phyloP scores from a whole-genome alignment of 208 protist genomes.

The Crithidia expoeki region DNA sequence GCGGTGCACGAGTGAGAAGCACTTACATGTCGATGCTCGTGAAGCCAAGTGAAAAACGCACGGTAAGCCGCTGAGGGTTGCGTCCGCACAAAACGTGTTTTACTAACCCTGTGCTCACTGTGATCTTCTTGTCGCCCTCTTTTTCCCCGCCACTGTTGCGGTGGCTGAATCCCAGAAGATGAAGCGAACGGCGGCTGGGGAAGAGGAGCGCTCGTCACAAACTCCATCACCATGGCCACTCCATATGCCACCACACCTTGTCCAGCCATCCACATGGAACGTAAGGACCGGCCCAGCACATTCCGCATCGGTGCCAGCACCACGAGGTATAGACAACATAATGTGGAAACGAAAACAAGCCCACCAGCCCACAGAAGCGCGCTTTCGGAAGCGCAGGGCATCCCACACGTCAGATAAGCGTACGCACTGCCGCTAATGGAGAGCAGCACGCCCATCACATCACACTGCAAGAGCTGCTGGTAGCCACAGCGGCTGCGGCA shows the following conservation, averaged over 20 bases:
- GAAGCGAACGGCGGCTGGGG: not conserved
- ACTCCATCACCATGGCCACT: slow-evolving; percentile 9
- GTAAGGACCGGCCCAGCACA: slow-evolving; percentile 1
- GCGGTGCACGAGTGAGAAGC: not conserved
- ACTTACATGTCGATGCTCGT: not conserved
- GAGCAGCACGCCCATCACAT: slow-evolving; percentile 50
- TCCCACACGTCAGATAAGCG: slow-evolving; percentile 48
- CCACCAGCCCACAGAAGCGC: slow-evolving; percentile 2
- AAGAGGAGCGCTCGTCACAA: slow-evolving; percentile 13
- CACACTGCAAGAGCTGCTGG: slow-evolving; percentile 62
- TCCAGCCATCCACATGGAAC: not conserved
- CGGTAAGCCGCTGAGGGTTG: not conserved
- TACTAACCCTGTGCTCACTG: not conserved
- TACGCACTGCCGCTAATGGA: slow-evolving; percentile 54
- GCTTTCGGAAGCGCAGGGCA: slow-evolving; percentile 31
- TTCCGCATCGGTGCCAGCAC: slow-evolving; percentile 38
- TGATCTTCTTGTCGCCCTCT: too few relatives aligned
- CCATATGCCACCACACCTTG: slow-evolving; percentile 13
- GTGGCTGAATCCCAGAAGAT: not conserved
- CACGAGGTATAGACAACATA: slow-evolving; percentile 35
- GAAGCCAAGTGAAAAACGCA: not conserved
- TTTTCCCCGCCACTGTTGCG: not conserved
- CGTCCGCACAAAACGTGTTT: not conserved
- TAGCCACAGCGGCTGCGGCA: slow-evolving; percentile 40
- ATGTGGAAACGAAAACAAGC: slow-evolving; percentile 21